Percentiles rank a stretch among this genome's conserved stretches.
Conservation (phyloP, 352 stramenopile genomes). For the Aphanomyces euteiches region DNA sequence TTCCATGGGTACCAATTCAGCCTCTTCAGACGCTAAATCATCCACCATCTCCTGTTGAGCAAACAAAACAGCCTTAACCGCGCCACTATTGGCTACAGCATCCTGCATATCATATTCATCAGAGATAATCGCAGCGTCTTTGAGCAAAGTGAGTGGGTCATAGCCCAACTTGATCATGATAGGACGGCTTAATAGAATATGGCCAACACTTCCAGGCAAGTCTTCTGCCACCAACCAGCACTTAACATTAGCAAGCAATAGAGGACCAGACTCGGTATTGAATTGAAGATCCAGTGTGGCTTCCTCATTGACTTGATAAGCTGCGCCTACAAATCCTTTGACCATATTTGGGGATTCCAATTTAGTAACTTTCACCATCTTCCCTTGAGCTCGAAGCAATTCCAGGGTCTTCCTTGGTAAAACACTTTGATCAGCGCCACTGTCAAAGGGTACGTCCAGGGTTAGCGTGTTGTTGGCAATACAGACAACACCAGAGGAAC, state of each 20-base stretch:
- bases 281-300: neutral
- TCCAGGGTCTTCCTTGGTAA: neutral
- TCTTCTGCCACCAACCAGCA: neutral
- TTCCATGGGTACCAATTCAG: neutral
- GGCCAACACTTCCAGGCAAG: neutral
- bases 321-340: neutral
- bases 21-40: neutral
- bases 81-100: neutral
- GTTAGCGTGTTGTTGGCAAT: neutral
- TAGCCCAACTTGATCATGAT: conserved; percentile 8
- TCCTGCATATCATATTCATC: neutral
- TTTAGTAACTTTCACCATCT: neutral
- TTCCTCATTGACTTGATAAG: neutral
- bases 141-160: neutral
- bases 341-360: neutral
- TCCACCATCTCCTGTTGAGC: neutral
- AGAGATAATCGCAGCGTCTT: neutral
- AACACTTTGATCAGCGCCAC: conserved; percentile 12
- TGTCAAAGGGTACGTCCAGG: conserved; percentile 7
- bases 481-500: neutral
- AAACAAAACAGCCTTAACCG: neutral
- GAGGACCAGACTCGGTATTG: neutral
- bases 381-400: neutral
- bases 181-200: conserved; percentile 1
- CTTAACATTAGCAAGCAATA: conserved; percentile 2